These are phyloP conservation scores for Linnemannia hyalina DNA, from an alignment of 192 early-diverging fungal genomes.

Conservation along the genomic window DNA sequence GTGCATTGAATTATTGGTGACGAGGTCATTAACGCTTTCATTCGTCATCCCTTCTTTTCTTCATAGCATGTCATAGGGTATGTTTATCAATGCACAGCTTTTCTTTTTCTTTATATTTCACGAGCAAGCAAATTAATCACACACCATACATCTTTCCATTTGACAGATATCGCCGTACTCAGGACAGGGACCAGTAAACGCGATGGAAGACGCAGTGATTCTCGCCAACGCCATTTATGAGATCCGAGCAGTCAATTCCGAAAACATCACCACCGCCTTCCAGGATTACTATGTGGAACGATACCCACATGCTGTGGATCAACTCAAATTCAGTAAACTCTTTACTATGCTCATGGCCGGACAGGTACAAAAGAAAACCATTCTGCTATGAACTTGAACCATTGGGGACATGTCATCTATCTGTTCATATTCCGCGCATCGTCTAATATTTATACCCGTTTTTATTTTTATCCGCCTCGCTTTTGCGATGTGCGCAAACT, in stretches of 20 bases:
- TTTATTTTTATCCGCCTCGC: not conserved
- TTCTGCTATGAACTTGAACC: too few relatives aligned
- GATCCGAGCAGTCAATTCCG: not conserved
- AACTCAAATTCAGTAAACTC: conserved; percentile 7
- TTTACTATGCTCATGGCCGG: not conserved
- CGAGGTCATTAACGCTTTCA: not conserved
- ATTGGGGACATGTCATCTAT: too few relatives aligned
- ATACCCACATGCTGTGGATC: conserved; percentile 6
- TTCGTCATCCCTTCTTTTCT: not conserved
- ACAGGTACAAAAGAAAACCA: not conserved
- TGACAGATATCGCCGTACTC: not conserved
- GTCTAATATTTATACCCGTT: not conserved
- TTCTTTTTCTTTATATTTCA: not conserved
- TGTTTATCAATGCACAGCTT: not conserved
- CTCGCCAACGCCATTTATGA: conserved; percentile 11
- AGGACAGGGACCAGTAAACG: conserved; percentile 7
- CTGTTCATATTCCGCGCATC: not conserved
- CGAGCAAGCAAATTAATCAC: not conserved
- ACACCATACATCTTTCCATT: not conserved
- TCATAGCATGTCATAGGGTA: not conserved
- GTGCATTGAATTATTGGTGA: not conserved
- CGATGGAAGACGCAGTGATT: conserved; percentile 14
- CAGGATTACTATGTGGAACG: conserved; percentile 9
- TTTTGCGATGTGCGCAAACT: not conserved
- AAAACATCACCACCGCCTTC: conserved; percentile 17